These are phyloP conservation scores for Backusella sp. DNA, from an alignment of 192 early-diverging fungal species.

Conservation along the genomic window DNA sequence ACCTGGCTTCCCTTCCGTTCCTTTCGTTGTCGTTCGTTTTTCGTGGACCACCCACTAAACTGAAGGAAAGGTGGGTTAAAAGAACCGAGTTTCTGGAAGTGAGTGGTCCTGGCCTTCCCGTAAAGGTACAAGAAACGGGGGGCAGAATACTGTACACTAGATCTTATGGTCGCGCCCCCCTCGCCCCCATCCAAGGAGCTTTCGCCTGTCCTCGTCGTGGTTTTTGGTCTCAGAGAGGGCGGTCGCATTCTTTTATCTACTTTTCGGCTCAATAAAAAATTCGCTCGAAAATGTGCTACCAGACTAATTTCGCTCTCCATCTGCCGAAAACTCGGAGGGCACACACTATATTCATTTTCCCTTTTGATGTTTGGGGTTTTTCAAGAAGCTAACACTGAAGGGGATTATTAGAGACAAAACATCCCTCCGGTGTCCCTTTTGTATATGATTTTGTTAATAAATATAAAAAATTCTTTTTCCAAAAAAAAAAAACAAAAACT, in stretches of 20 bases:
- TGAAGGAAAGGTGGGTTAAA: background rate
- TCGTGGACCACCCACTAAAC: background rate
- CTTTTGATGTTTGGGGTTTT: background rate
- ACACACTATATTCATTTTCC: background rate
- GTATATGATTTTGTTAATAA: background rate
- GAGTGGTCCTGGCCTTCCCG: background rate
- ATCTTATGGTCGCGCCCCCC: background rate
- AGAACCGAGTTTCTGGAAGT: background rate
- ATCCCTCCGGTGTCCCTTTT: background rate
- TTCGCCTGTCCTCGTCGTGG: background rate
- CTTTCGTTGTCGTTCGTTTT: background rate
- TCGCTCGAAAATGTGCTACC: background rate
- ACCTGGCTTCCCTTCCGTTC: background rate
- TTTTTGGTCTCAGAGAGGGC: background rate
- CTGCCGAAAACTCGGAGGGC: background rate
- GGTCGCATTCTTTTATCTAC: background rate
- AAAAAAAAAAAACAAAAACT: background rate
- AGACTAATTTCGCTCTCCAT: background rate
- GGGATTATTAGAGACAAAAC: background rate
- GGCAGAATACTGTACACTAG: conserved; percentile 8
- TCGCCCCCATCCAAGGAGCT: background rate
- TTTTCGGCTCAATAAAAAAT: background rate
- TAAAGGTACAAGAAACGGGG: background rate
- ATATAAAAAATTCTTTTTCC: background rate
- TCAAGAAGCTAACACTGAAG: background rate